Base-by-base conservation (phyloP, 1,284 basidiomycete genomes). In the Malassezia psittaci region DNA sequence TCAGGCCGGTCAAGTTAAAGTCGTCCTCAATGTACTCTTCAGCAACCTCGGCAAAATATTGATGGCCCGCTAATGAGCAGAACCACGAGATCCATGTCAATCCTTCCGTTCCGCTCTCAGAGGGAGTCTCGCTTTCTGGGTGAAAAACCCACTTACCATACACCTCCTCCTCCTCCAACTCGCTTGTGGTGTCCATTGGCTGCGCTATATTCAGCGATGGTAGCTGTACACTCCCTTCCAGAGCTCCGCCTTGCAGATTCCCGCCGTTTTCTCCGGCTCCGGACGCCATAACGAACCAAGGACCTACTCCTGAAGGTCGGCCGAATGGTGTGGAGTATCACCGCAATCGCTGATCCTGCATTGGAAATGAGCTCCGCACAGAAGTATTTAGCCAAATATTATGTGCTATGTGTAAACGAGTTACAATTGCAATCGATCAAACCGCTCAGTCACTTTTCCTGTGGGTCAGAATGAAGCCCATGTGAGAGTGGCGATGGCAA, bases 11-110 rank as follows among this genome's bases (percentile, higher is more conserved):
- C 51, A 98, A 79, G 78, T 99, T 99, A 79, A 99, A 99, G 76
- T 99, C 94, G 77, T 99, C 94, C 76, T 98, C 94, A 76, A 99
- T 98, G 76, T 96, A 99, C 72, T 98, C 93, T 74, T 98, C 91
- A 52, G 87, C 84, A 18, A 96, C 90, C 49, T 76, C 73, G 19
- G 71, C 72, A 76, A 96, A 98, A 78, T 96, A 99, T 78, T 99
- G 94, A 77, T 99, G 94, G 5, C 94, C 94, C 5, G 94, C 90
- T 43, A 98, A 79, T 18, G 90, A 90, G 74, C 91, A 96, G 79
- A 96, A 99, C 94, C 93, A 99, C 67, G 85, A 86, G 72, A 93
- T 93, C 90, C 89, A 94, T 59, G 94, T 98, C 61, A 90, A 59
- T 5, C 74, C 65, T 29, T 74, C 72, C 2, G 72, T 72, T 4